A percentile compares a stretch with the other conserved stretches of the same genome.
Conservation (phyloP, 805 yeast species). For the Candida silvicultrix region DNA sequence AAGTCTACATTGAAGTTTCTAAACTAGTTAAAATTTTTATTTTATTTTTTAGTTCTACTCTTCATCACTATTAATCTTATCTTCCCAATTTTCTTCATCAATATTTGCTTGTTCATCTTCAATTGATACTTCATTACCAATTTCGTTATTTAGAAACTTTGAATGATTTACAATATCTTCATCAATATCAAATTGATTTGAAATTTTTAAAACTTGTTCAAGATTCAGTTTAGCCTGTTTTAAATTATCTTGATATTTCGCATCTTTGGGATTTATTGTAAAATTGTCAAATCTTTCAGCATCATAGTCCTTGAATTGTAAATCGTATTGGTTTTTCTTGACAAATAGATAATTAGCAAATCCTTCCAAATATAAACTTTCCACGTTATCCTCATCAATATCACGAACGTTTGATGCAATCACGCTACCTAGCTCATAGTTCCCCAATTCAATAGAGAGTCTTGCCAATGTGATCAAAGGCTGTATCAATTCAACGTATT, state of each 20-base stretch:
- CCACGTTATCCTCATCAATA: slow-evolving; percentile 79
- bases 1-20: no score
- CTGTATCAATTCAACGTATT: slow-evolving; percentile 62
- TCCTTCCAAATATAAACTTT: slow-evolving; percentile 78
- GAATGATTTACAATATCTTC: slow-evolving; percentile 55
- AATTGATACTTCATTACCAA: slow-evolving; percentile 54
- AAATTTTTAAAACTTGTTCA: slow-evolving; percentile 9
- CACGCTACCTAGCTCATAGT: slow-evolving; percentile 59
- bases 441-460: slow-evolving; percentile 70
- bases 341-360: slow-evolving; percentile 55
- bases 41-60: no score
- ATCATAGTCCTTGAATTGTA: slow-evolving; percentile 5
- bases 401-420: slow-evolving; percentile 64
- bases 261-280: slow-evolving; percentile 3
- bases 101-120: slow-evolving; percentile 31
- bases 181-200: slow-evolving; percentile 35
- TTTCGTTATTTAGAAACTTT: slow-evolving; percentile 33
- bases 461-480: slow-evolving; percentile 69
- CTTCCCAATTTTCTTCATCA: slow-evolving; percentile 42
- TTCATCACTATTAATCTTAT: slow-evolving; percentile 37
- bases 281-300: slow-evolving; percentile 20
- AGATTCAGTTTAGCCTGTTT: slow-evolving; percentile 7
- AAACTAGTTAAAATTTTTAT: no score
- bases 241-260: slow-evolving; percentile 12
- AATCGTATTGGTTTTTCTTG: slow-evolving; percentile 25